Evolutionary conservation across 2,329 filamentous ascomycete genomes (phyloP).

Genomic region (Metarhizium robertsii): DNA sequence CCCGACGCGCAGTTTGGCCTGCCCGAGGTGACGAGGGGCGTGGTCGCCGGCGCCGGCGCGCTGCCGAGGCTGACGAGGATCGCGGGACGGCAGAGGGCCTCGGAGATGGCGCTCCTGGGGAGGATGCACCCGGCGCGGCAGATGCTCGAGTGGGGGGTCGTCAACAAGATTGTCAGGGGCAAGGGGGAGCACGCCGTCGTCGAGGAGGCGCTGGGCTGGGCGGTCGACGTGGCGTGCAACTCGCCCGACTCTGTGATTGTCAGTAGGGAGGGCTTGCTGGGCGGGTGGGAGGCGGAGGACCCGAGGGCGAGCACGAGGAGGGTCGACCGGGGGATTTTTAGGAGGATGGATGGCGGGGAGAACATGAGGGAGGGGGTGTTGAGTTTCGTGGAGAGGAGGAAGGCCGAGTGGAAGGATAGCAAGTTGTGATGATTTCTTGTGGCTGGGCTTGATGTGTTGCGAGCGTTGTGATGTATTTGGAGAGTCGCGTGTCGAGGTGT

Average conservation of each 20-base stretch:
- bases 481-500: neutral
- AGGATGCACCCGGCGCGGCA: constrained; percentile 48
- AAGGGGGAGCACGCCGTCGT: constrained; percentile 33
- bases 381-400: constrained; percentile 70
- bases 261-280: constrained; percentile 59
- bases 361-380: constrained; percentile 48
- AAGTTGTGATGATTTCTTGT: constrained; percentile 33
- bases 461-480: neutral
- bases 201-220: constrained; percentile 50
- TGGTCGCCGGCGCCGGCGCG: constrained; percentile 62
- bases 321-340: constrained; percentile 49
- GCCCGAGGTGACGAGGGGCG: constrained; percentile 63
- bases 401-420: constrained; percentile 57
- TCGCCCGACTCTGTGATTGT: constrained; percentile 71
- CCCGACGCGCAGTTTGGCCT: constrained; percentile 52
- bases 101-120: constrained; percentile 62
- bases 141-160: constrained; percentile 56
- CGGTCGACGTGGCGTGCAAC: constrained; percentile 51
- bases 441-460: neutral
- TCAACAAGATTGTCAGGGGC: constrained; percentile 52
- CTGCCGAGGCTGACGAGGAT: constrained; percentile 56
- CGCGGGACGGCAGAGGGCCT: constrained; percentile 59
- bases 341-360: constrained; percentile 8
- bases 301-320: constrained; percentile 53
- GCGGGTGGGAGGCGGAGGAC: constrained; percentile 62